Base-by-base conservation (phyloP, 306 rosid genomes). In the Carpinus viminea region DNA sequence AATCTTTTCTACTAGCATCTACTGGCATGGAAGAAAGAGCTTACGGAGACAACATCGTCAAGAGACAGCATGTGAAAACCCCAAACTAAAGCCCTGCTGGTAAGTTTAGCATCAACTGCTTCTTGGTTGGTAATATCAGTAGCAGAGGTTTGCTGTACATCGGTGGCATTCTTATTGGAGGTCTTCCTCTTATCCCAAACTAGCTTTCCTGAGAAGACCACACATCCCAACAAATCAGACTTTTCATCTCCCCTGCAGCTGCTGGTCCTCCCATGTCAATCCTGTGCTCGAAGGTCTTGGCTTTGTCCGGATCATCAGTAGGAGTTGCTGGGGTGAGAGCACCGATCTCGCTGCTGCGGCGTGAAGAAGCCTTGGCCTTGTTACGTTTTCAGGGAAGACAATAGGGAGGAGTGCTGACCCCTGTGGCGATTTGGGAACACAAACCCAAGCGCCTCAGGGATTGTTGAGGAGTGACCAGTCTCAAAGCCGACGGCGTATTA, bases 341-440 rank as follows among this genome's bases (percentile, higher is more conserved):
- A 62, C 84, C 69, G 20, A 43, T 78, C 79, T 76, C 90, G 53
- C 85, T 81, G 50, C 85, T 75, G 72, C 87, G 82, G 84, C 90
- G 81, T 43, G 73, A 75, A 78, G 81, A 78, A 76, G 88, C 83
- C 91, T 88, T 94, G 68, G 85, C 83, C 83, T 82, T 95, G 76
- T 85, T 81, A 21, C 97, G 97, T 73, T 95, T 89, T 95, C 99
- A 0, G 98, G 99, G 83, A 95, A 95, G 36, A 95, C 98, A 1
- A 89, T 64, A n/a, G 98, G 98, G 99, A 95, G 52, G 92, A 79
- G 64, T 95, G 98, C 78, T 95, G 97, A 41, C 88, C 90, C 93
- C 99, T 1, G 98, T 91, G 10, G 93, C 88, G 36, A 95, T 91
- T 81, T 93, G 98, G 62, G 99, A 87, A 77, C 99, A 95, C 85